Conservation (phyloP, 371 early-diverging fungal genomes). For the Capillidium rhysosporum region DNA sequence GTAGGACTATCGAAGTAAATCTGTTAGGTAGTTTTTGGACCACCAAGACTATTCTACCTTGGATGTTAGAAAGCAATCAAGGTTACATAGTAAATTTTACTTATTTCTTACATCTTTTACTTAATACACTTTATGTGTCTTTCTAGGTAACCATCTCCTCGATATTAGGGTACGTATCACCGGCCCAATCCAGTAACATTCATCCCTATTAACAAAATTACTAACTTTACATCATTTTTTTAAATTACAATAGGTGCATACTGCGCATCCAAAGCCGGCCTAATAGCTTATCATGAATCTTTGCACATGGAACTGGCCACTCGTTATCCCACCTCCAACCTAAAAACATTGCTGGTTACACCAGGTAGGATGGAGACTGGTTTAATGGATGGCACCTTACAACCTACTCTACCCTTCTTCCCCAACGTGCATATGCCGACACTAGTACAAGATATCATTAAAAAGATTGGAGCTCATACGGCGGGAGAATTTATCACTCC, state of each 20-base stretch:
- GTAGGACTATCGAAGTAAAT: slow-evolving; percentile 26
- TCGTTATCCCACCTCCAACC: slow-evolving; percentile 10
- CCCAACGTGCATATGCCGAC: background rate
- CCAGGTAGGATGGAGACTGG: slow-evolving; percentile 25
- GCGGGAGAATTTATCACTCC: background rate
- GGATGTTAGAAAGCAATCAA: slow-evolving; percentile 20
- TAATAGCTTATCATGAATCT: slow-evolving; percentile 23
- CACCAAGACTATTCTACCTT: slow-evolving; percentile 23
- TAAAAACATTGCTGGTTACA: slow-evolving; percentile 16
- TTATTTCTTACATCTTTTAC: background rate
- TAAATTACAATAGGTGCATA: slow-evolving; percentile 18
- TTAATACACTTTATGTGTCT: background rate
- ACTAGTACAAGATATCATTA: background rate
- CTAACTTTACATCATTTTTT: background rate
- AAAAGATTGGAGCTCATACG: background rate
- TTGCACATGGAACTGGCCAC: slow-evolving; percentile 25
- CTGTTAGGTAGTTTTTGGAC: slow-evolving; percentile 23
- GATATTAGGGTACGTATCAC: slow-evolving; percentile 18
- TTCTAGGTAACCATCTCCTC: slow-evolving; percentile 19
- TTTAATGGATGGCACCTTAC: slow-evolving; percentile 24
- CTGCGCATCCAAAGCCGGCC: slow-evolving; percentile 31
- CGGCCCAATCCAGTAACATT: slow-evolving; percentile 14
- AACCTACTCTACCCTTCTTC: slow-evolving; percentile 13
- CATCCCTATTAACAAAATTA: background rate
- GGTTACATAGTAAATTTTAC: slow-evolving; percentile 25